phyloP scores from a whole-genome alignment of 2,329 filamentous ascomycete species.

The Elsinoe ampelina region DNA sequence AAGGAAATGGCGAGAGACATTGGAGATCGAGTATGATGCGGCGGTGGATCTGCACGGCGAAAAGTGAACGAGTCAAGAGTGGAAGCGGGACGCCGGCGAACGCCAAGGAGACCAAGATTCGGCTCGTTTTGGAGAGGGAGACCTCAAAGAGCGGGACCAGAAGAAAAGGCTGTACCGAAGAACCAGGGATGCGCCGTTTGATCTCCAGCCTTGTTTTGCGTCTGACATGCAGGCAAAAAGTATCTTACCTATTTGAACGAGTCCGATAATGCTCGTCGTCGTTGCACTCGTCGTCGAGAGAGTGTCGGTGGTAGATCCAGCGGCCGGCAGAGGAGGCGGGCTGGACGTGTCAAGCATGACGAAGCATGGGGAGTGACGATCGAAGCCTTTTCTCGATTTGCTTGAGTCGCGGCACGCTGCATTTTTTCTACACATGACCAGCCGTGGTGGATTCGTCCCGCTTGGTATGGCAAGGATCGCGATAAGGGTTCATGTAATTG shows the following conservation, averaged over 20 bases:
- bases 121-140: too few relatives aligned
- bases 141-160: not conserved
- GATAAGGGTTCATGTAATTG: not conserved
- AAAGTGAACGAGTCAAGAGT: not conserved
- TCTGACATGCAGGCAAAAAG: not conserved
- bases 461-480: not conserved
- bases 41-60: slow-evolving; percentile 4
- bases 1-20: not conserved
- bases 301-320: not conserved
- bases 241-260: not conserved
- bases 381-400: not conserved
- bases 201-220: not conserved
- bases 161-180: slow-evolving; percentile 3
- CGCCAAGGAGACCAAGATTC: not conserved
- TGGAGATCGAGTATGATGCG: not conserved
- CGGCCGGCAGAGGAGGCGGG: not conserved
- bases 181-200: not conserved
- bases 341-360: slow-evolving; percentile 1
- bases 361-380: not conserved
- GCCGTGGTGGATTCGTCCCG: slow-evolving; percentile 2
- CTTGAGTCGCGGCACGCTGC: not conserved
- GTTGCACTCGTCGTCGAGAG: not conserved
- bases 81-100: not conserved
- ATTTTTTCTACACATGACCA: slow-evolving; percentile 3
- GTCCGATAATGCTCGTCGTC: too few relatives aligned